phyloP scores from a whole-genome alignment of 2,329 filamentous ascomycete genomes.

The Cladosporium sp. region DNA sequence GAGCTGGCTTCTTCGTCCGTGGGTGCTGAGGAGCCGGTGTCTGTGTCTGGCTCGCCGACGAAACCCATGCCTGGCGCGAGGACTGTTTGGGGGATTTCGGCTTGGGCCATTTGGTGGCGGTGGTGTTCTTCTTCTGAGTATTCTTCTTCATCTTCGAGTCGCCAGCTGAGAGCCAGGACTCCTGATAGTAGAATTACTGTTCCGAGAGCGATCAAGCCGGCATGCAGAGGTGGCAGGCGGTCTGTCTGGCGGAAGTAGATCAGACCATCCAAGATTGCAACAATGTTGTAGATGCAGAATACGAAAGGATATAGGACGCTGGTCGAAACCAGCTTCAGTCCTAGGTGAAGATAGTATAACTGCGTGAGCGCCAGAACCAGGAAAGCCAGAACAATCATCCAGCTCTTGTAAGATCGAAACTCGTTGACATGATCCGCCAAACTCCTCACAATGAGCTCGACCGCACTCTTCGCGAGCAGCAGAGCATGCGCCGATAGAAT shows the following conservation, averaged over 20 bases:
- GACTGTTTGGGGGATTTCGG: slow-evolving; percentile 53
- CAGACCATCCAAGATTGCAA: slow-evolving; percentile 92
- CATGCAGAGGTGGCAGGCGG: slow-evolving; percentile 69
- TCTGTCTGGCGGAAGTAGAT: slow-evolving; percentile 94
- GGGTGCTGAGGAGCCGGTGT: slow-evolving; percentile 21
- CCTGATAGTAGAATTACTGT: slow-evolving; percentile 81
- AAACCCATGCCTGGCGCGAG: slow-evolving; percentile 75
- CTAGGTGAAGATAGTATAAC: slow-evolving; percentile 90
- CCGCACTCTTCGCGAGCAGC: slow-evolving; percentile 90
- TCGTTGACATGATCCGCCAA: slow-evolving; percentile 83
- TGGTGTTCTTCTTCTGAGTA: slow-evolving; percentile 52
- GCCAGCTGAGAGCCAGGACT: slow-evolving; percentile 89
- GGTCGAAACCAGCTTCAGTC: slow-evolving; percentile 89
- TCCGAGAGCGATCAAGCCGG: slow-evolving; percentile 76
- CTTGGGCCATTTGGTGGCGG: slow-evolving; percentile 26
- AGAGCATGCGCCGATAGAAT: slow-evolving; percentile 91
- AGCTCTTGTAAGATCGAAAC: slow-evolving; percentile 92
- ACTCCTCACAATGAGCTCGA: slow-evolving; percentile 86
- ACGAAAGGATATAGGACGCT: slow-evolving; percentile 94
- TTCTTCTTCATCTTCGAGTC: slow-evolving; percentile 65
- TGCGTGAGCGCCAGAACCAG: slow-evolving; percentile 79
- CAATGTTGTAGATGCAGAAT: slow-evolving; percentile 98
- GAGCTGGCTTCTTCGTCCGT: slow-evolving; percentile 23
- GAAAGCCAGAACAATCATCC: slow-evolving; percentile 80
- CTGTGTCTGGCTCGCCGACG: slow-evolving; percentile 28